These are phyloP conservation scores for Simplicillium sp. DNA, from an alignment of 2,329 filamentous ascomycete genomes.

Conservation along the genomic window DNA sequence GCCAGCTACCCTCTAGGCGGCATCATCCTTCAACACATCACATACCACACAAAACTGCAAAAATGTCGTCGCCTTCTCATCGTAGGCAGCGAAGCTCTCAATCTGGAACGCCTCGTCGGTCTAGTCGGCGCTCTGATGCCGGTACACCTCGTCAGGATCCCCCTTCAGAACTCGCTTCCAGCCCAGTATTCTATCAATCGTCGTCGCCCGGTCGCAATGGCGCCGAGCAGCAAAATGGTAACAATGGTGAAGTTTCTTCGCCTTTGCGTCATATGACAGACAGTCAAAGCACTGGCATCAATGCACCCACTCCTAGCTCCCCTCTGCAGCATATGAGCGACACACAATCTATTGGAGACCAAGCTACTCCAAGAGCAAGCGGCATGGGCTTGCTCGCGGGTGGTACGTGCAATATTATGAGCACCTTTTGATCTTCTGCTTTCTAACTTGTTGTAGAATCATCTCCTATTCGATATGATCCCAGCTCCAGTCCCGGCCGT, in stretches of 20 bases:
- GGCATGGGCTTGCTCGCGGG: constrained; percentile 43
- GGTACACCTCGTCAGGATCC: constrained; percentile 35
- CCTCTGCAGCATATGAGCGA: constrained; percentile 50
- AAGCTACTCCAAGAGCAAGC: constrained; percentile 63
- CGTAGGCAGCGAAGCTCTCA: constrained; percentile 44
- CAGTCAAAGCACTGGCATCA: constrained; percentile 39
- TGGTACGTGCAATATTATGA: constrained; percentile 36
- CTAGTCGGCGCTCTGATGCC: constrained; percentile 27
- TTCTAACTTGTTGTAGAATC: constrained; percentile 54
- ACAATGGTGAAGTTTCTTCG: constrained; percentile 35
- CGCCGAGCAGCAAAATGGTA: constrained; percentile 15
- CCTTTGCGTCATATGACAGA: constrained; percentile 48
- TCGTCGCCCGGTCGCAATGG: constrained; percentile 27
- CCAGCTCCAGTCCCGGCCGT: constrained; percentile 78
- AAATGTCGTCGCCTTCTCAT: constrained; percentile 34
- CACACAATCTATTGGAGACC: constrained; percentile 40
- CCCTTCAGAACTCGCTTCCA: constrained; percentile 54
- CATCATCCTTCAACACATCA: constrained; percentile 1
- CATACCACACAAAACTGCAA: constrained; percentile 3
- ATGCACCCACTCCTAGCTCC: constrained; percentile 40
- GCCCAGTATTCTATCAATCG: constrained; percentile 68
- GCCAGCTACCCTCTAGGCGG: constrained; percentile 8
- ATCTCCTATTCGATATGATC: constrained; percentile 83
- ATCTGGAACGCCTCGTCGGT: constrained; percentile 32
- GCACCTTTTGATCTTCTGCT: background rate